Evolutionary conservation across 306 rosid genomes (phyloP), one percentile per base, ranked within the genome.

Genomic region (Pyrus communis): DNA sequence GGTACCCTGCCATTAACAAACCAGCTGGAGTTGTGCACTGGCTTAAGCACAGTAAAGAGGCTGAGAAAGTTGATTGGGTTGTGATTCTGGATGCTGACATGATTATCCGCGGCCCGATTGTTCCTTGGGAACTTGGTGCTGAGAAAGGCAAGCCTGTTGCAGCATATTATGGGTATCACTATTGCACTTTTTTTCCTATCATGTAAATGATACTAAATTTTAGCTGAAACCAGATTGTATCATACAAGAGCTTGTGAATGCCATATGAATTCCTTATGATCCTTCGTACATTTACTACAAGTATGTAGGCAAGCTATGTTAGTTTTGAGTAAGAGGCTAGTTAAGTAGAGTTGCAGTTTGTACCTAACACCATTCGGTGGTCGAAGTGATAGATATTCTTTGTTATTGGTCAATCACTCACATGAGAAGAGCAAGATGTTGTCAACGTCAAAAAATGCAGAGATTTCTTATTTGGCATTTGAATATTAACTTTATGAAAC

Each of bases 1-100:
- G 99, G 99, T 95, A 95, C 85, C 97, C 99, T 82, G 99, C 99
- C 14, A 95, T 95, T 82, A 95, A 95, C 84, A 95, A 95, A 79
- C 99, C 99, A 43, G 99, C 99, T 52, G 99, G 97, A 79, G 97
- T 95, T 57, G 83, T 90, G 54, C 97, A 95, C 80, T 95, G 99
- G 99, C 97, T 95, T 70, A 87, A 95, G 80, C 85, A 90, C 74
- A 90, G 96, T 70, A 81, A 88, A 84, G 99, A 95, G n/a, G 99
- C 99, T 59, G 71, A 90, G 78, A 89, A 90, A 77, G 97, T 89
- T 79, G 99, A 95, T 69, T 95, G 99, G 99, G 97, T 92, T 70
- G 93, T 92, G 84, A 91, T 95, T 86, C 89, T 95, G 35, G 99
- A 95, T 78, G 99, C 99, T 18, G 99, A 92, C 90, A 90, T 90